A percentile compares a stretch with the other conserved stretches of the same genome.
These are phyloP conservation scores for Avena eriantha DNA, from an alignment of 176 grass and related monocot species.

Conservation along the genomic window DNA sequence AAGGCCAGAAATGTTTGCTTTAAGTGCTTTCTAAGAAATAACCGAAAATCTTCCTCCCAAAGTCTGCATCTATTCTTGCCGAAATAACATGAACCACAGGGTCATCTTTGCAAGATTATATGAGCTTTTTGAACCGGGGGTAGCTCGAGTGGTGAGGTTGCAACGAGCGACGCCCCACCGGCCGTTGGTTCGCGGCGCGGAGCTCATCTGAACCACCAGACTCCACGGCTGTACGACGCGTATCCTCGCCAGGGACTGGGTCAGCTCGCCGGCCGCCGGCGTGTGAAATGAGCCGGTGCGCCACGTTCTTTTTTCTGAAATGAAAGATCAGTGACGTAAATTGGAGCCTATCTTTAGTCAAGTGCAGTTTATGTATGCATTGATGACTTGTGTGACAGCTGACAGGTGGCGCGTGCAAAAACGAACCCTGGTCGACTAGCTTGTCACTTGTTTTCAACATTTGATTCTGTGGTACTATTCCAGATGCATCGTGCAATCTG, in stretches of 20 bases:
- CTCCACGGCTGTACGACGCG: background rate
- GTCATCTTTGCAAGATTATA: background rate
- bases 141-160: background rate
- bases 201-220: background rate
- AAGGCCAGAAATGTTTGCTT: conserved; percentile 28
- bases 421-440: background rate
- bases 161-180: conserved; percentile 43
- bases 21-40: conserved; percentile 66
- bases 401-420: background rate
- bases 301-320: background rate
- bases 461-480: background rate
- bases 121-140: conserved; percentile 6
- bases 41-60: conserved; percentile 39
- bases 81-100: background rate
- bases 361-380: background rate
- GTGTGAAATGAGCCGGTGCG: background rate
- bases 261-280: background rate
- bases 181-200: conserved; percentile 21
- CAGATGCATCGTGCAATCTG: background rate
- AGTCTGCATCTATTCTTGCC: conserved; percentile 38
- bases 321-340: conserved; percentile 8
- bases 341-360: background rate
- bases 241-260: background rate
- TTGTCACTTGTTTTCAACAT: background rate
- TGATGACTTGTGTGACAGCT: background rate